Percentiles rank a stretch among this genome's conserved stretches.
phyloP scores from a whole-genome alignment of 2,329 filamentous ascomycete species.

The Calonectria pteridis region DNA sequence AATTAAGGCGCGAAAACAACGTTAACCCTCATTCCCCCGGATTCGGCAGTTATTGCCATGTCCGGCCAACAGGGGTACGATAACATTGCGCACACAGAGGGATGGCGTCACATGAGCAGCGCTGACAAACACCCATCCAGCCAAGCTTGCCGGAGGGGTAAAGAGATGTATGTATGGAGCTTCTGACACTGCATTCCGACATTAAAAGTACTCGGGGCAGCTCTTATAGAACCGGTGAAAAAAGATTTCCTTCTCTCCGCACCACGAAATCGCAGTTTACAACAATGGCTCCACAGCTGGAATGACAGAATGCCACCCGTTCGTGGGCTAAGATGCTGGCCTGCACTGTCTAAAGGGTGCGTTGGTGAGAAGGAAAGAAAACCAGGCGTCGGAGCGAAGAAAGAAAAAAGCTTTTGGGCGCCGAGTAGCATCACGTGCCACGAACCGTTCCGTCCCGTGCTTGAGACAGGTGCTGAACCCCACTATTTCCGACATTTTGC shows the following conservation, averaged over 20 bases:
- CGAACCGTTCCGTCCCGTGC: background rate
- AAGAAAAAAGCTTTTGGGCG: slow-evolving; percentile 15
- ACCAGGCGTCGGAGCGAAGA: background rate
- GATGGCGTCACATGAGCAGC: slow-evolving; percentile 8
- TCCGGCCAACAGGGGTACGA: background rate
- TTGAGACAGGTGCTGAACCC: slow-evolving; percentile 26
- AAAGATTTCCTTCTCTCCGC: slow-evolving; percentile 65
- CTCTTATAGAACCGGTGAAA: slow-evolving; percentile 66
- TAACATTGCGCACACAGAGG: background rate
- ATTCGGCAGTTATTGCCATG: slow-evolving; percentile 1
- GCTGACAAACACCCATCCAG: background rate
- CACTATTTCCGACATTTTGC: slow-evolving; percentile 43
- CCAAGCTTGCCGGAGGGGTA: background rate
- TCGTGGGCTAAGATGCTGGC: slow-evolving; percentile 70
- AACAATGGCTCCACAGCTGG: slow-evolving; percentile 71
- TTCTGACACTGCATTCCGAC: slow-evolving; percentile 58
- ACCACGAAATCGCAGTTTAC: slow-evolving; percentile 69
- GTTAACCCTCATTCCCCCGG: background rate
- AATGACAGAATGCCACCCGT: slow-evolving; percentile 77
- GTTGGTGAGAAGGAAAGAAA: slow-evolving; percentile 65
- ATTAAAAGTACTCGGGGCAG: slow-evolving; percentile 64
- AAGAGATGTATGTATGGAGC: slow-evolving; percentile 53
- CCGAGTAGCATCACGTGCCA: slow-evolving; percentile 31
- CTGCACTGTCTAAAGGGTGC: slow-evolving; percentile 91
- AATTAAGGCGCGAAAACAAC: background rate